Conservation (phyloP, 2,329 filamentous ascomycete genomes). For the Ilyonectria robusta region DNA sequence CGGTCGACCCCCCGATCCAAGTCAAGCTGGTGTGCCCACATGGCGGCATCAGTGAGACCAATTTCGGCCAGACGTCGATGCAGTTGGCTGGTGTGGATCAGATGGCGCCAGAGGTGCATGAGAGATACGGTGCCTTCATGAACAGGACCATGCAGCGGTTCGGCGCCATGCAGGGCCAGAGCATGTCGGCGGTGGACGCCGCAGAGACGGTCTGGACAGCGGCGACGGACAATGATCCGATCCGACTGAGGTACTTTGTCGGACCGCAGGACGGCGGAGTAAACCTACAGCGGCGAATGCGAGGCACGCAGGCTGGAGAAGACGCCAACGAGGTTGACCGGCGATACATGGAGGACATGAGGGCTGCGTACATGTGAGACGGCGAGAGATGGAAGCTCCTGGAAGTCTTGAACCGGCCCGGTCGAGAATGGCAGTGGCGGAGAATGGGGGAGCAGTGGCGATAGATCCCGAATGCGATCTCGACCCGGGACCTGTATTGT, state of each 20-base stretch:
- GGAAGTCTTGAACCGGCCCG: slow-evolving; percentile 20
- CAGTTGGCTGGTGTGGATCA: slow-evolving; percentile 33
- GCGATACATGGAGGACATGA: slow-evolving; percentile 37
- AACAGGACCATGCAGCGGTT: slow-evolving; percentile 34
- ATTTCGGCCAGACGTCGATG: slow-evolving; percentile 32
- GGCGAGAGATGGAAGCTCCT: neutral
- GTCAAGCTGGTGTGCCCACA: slow-evolving; percentile 29
- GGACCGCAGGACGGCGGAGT: slow-evolving; percentile 23
- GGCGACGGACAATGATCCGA: slow-evolving; percentile 27
- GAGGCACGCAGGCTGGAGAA: slow-evolving; percentile 11
- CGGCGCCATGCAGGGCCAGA: slow-evolving; percentile 34
- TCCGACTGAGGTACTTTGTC: slow-evolving; percentile 28
- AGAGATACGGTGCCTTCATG: slow-evolving; percentile 25
- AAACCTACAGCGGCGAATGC: slow-evolving; percentile 27
- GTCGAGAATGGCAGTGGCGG: slow-evolving; percentile 1
- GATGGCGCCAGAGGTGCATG: slow-evolving; percentile 36
- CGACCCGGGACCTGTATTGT: slow-evolving; percentile 2
- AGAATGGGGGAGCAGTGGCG: slow-evolving; percentile 4
- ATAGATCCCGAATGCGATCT: slow-evolving; percentile 10
- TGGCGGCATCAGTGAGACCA: slow-evolving; percentile 32
- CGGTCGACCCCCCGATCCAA: slow-evolving; percentile 21
- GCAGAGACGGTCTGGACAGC: slow-evolving; percentile 29
- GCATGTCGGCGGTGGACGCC: slow-evolving; percentile 29
- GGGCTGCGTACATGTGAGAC: slow-evolving; percentile 36
- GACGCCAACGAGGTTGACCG: slow-evolving; percentile 27